Evolutionary conservation across 768 basidiomycete species (phyloP).

Genomic region (Psilocybe cubensis): DNA sequence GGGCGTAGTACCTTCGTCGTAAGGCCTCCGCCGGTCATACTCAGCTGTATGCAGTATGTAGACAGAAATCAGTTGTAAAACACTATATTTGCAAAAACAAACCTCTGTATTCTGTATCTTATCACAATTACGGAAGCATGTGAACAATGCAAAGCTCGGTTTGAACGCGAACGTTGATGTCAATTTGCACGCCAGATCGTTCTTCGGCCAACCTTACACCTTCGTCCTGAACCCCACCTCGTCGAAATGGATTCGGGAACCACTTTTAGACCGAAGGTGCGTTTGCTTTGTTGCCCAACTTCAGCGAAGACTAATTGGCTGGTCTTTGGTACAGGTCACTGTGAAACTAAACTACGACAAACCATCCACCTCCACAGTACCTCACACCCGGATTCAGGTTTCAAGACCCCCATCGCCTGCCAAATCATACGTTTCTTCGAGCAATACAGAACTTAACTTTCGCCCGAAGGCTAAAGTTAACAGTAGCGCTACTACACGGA

Average conservation of each 20-base stretch:
- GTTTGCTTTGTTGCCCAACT: not conserved
- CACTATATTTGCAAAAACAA: not conserved
- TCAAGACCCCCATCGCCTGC: constrained; percentile 52
- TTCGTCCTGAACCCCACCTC: constrained; percentile 9
- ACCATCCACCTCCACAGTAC: constrained; percentile 30
- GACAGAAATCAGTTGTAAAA: not conserved
- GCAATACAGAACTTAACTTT: constrained; percentile 26
- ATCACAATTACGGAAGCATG: constrained; percentile 7
- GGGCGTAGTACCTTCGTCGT: constrained; percentile 14
- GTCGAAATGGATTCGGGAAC: constrained; percentile 25
- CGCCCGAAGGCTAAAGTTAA: constrained; percentile 68
- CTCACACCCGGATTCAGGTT: constrained; percentile 30
- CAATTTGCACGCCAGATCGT: not conserved
- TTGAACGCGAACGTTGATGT: constrained; percentile 2
- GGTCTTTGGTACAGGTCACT: constrained; percentile 45
- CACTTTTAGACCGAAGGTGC: constrained; percentile 48
- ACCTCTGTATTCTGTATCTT: constrained; percentile 13
- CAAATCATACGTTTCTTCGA: constrained; percentile 29
- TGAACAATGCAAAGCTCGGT: not conserved
- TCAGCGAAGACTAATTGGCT: not conserved
- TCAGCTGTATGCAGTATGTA: not conserved
- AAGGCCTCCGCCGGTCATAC: not conserved
- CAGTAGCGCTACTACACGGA: constrained; percentile 49
- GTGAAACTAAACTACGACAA: constrained; percentile 50
- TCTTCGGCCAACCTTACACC: constrained; percentile 4